phyloP scores from a whole-genome alignment of 306 rosid species.

The Citrullus colocynthis region DNA sequence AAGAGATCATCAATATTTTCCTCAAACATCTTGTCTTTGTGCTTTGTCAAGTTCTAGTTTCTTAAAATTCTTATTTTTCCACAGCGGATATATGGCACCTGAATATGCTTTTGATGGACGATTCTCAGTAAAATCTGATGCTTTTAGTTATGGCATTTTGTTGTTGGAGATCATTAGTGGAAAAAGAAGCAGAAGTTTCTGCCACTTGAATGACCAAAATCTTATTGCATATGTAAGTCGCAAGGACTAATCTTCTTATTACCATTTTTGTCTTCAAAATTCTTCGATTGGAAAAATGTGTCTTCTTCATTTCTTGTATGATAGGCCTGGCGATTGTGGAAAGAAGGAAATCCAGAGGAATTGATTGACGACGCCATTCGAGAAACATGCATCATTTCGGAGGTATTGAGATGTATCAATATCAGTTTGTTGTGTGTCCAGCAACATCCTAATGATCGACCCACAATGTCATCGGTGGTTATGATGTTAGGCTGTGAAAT shows the following conservation, averaged over 20 bases:
- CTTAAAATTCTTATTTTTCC: background rate
- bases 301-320: background rate
- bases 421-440: conserved; percentile 19
- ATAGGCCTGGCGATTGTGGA: conserved; percentile 22
- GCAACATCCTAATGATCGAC: conserved; percentile 11
- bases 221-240: background rate
- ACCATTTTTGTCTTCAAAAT: background rate
- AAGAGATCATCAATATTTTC: background rate
- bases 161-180: conserved; percentile 19
- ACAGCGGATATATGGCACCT: conserved; percentile 22
- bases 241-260: background rate
- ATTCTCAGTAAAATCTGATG: conserved; percentile 13
- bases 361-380: conserved; percentile 7
- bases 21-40: background rate
- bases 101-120: conserved; percentile 14
- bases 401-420: conserved; percentile 11
- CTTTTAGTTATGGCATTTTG: conserved; percentile 12
- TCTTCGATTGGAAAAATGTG: background rate
- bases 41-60: background rate
- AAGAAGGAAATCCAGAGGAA: conserved; percentile 11
- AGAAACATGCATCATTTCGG: background rate
- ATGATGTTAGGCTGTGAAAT: conserved; percentile 16
- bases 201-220: background rate
- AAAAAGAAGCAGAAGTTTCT: conserved; percentile 2
- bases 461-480: conserved; percentile 21